Base-by-base conservation (phyloP, 23 red algal species). In the Cyanidiococcus yangmingshanensis region DNA sequence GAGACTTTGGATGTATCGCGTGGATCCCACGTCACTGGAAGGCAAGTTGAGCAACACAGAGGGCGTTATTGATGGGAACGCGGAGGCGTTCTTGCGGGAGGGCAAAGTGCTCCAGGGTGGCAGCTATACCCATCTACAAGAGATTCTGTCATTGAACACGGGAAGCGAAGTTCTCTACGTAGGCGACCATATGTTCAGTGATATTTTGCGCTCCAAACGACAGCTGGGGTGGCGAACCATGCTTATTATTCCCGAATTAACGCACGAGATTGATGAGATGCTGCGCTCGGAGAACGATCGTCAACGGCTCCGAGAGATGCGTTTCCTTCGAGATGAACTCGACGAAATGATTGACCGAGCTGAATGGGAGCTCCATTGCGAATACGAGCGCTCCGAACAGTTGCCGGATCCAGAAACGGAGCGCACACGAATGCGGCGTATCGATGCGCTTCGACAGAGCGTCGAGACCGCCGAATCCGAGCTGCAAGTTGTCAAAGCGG, bases 191-290 rank as follows among this genome's bases (percentile, higher is more conserved):
- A 98, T 98, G 67, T 96, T 84, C 67, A 90, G 87, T 21, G 94
- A 98, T 63, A 90, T 98, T 32, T 68, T 98, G 50, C 79, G 94
- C 31, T 89, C 84, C 37, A 98, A 98, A 83, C 89, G 85, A 7
- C 86, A 90, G 39, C 85, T 98, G 7, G 94, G 94, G 1, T 98
- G 94, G 94, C 85, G 94, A 21, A 98, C 94, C 0, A 91, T 98
- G 88, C 87, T 98, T 0, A 82, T 98, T 74, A 88, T 98, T 41
- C 94, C 94, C 2, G 94, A 98, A 81, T 58, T 98, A 37, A 85
- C 88, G 41, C 76, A 89, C 51, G 88, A 98, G 82, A 87, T 98
- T 58, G 82, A 98, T 58, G 88, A 82, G 1, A 36, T 95, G 82
- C 77, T 86, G 82, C 75, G 84, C 2, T 81, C 68, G n/a, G 59